Evolutionary conservation across 129 eudicot genomes (phyloP).

Genomic region (Centella asiatica): DNA sequence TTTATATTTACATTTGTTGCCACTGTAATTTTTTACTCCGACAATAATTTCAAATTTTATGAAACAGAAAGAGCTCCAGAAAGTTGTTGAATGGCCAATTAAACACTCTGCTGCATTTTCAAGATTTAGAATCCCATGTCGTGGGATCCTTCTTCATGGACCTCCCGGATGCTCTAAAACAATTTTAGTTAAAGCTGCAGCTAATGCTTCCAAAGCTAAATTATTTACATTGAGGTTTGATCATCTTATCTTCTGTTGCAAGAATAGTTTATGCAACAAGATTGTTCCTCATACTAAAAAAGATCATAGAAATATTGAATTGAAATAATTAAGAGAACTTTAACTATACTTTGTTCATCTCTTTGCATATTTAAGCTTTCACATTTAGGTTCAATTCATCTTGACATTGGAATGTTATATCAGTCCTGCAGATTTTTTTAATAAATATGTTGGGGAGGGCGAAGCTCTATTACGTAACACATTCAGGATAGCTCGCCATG

Average conservation of each 20-base stretch:
- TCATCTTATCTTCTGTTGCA: slow-evolving; percentile 1
- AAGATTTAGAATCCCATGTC: slow-evolving; percentile 75
- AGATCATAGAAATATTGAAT: too few species aligned
- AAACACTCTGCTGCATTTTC: slow-evolving; percentile 65
- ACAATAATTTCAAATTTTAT: slow-evolving; percentile 13
- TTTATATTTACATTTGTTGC: not conserved
- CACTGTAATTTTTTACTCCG: not conserved
- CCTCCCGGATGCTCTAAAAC: slow-evolving; percentile 99
- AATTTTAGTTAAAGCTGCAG: slow-evolving; percentile 95
- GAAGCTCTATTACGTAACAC: slow-evolving; percentile 87
- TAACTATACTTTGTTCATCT: too few species aligned
- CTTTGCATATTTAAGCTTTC: too few species aligned
- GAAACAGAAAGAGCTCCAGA: slow-evolving; percentile 88
- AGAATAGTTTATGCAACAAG: slow-evolving; percentile 1
- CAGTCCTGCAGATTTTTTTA: slow-evolving; percentile 89
- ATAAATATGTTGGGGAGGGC: slow-evolving; percentile 97
- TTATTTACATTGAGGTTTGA: slow-evolving; percentile 81
- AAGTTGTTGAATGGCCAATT: slow-evolving; percentile 97
- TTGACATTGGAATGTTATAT: slow-evolving; percentile 13
- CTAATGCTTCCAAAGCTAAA: slow-evolving; percentile 91
- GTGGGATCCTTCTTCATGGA: slow-evolving; percentile 96
- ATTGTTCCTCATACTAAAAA: too few species aligned
- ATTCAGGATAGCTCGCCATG: slow-evolving; percentile 88
- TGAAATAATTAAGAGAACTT: too few species aligned
- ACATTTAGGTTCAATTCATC: not conserved